Base-by-base conservation (phyloP, 2,329 filamentous ascomycete species). In the Didymella pinodella region DNA sequence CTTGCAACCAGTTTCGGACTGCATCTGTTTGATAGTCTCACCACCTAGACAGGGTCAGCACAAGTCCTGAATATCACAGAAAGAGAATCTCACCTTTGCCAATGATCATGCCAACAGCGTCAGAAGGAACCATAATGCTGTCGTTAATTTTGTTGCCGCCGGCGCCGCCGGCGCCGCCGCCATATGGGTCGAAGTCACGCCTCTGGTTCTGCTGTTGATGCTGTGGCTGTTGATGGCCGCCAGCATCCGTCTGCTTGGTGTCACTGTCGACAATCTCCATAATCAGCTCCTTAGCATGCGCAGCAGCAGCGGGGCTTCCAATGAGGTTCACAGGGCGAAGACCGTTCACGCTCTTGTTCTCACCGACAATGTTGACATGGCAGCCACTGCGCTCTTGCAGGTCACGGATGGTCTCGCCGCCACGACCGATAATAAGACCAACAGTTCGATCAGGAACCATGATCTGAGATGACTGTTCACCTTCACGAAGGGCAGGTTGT, bases 241-340 rank as follows among this genome's bases (percentile, higher is more conserved):
- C 61, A 59, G 73, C 77, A 62, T 71, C 79, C 77, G 65, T 77
- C 75, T 64, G 74, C 75, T 63, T 86, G 62, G 88, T 93, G 76
- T 97, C 93, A 78, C 92, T 96, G 67, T 97, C 93, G 52, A 97
- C 93, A 73, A 97, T 96, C 74, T 97, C 92, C 81, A 96, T 88
- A 67, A 97, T 97, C 62, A 94, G 81, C 66, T 95, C 90, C 79
- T 95, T 94, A 38, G 93, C 93, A 63, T 87, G 85, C 46, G 87
- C 87, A 48, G 92, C 90, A 51, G 92, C 89, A 69, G 89, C 85
- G 41, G 86, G 86, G 41, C 88, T 88, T 59, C 93, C 93, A 67
- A 96, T 96, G 48, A 97, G 84, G 75, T 97, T 97, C 63, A 97
- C 92, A 28, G 93, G 93, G 49, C 93, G 88, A 62, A 96, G 83